Conservation (phyloP, 2,329 filamentous ascomycete genomes). For the Calcarisporium arbuscula region DNA sequence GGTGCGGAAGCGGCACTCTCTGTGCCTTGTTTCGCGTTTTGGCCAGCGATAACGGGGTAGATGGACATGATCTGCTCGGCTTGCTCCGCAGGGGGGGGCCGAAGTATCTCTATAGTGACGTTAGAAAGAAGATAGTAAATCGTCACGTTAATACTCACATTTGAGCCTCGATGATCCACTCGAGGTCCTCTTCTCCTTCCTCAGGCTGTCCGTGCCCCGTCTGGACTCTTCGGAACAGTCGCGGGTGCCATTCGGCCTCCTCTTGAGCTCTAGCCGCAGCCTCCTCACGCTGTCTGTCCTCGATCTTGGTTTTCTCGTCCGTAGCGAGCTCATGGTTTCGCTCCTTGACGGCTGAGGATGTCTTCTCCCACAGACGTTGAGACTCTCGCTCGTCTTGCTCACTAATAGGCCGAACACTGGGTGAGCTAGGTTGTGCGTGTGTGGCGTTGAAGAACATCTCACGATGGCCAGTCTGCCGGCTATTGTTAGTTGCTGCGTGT, state of each 20-base stretch:
- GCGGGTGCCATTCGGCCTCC: slow-evolving; percentile 79
- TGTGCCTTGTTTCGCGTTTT: slow-evolving; percentile 51
- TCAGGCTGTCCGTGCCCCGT: slow-evolving; percentile 65
- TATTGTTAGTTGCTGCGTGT: neutral
- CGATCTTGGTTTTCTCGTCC: slow-evolving; percentile 92
- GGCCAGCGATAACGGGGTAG: slow-evolving; percentile 76
- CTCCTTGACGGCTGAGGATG: slow-evolving; percentile 73
- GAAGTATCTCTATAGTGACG: slow-evolving; percentile 19
- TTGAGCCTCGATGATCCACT: slow-evolving; percentile 88
- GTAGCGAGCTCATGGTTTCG: slow-evolving; percentile 86
- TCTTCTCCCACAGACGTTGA: slow-evolving; percentile 78
- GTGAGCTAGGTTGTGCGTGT: slow-evolving; percentile 68
- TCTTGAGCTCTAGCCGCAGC: slow-evolving; percentile 73
- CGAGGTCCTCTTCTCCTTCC: slow-evolving; percentile 80
- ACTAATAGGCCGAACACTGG: slow-evolving; percentile 66
- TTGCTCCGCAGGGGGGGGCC: slow-evolving; percentile 60
- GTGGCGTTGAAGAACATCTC: slow-evolving; percentile 85
- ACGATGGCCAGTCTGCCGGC: slow-evolving; percentile 71
- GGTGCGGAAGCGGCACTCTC: slow-evolving; percentile 55
- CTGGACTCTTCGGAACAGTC: slow-evolving; percentile 71
- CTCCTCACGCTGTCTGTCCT: slow-evolving; percentile 86
- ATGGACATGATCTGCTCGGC: slow-evolving; percentile 80
- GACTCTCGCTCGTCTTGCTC: slow-evolving; percentile 91
- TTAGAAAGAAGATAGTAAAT: slow-evolving; percentile 8
- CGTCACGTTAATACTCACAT: slow-evolving; percentile 51